phyloP scores from a whole-genome alignment of 106 monocot genomes.

The Gastrodia elata region DNA sequence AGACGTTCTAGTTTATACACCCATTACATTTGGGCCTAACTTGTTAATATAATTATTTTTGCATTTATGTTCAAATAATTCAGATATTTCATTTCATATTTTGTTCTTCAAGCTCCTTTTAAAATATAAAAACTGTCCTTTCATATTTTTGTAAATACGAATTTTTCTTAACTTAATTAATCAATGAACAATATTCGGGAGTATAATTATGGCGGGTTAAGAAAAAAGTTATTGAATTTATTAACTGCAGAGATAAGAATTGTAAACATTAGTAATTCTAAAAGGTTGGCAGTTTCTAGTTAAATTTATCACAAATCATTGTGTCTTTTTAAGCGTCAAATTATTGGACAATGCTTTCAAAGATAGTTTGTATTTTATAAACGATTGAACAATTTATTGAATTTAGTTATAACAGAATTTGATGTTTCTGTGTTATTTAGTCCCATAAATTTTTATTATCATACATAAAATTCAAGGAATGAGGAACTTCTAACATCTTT shows the following conservation, averaged over 20 bases:
- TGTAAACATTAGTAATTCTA: not conserved
- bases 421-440: not conserved
- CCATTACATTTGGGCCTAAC: too few relatives aligned
- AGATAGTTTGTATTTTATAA: not conserved
- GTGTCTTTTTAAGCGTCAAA: not conserved
- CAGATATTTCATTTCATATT: not conserved
- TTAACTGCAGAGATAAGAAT: not conserved
- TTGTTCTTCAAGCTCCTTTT: not conserved
- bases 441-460: not conserved
- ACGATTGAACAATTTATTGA: not conserved
- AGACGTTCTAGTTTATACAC: too few relatives aligned
- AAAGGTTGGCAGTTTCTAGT: not conserved
- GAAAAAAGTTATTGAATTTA: not conserved
- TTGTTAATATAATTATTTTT: not conserved
- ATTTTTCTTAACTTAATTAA: not conserved
- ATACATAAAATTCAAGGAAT: not conserved
- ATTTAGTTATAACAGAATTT: not conserved
- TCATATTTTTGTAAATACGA: not conserved
- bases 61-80: not conserved
- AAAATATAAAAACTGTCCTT: not conserved
- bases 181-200: not conserved
- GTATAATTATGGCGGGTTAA: not conserved
- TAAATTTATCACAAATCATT: not conserved
- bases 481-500: not conserved
- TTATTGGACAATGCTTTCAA: not conserved